Evolutionary conservation across 1,284 basidiomycete species (phyloP).

Genomic region (Agaricales sp.): DNA sequence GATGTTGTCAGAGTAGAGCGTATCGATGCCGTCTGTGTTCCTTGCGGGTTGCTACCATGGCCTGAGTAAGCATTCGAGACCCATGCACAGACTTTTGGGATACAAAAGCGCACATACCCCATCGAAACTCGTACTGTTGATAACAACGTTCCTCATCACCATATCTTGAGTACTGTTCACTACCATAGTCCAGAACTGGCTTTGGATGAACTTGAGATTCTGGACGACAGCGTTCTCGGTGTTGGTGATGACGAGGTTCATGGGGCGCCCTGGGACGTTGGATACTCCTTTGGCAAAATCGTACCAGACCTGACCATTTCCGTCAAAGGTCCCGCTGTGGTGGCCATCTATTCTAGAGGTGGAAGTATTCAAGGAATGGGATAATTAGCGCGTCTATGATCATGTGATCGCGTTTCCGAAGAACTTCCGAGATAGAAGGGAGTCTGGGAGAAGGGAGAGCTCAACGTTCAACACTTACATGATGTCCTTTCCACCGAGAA

Average conservation of each 20-base stretch:
- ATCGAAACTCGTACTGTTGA: constrained; percentile 22
- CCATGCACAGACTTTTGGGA: too few relatives aligned
- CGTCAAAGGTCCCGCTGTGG: constrained; percentile 22
- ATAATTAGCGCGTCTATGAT: too few relatives aligned
- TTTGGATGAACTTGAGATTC: constrained; percentile 23
- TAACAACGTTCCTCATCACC: constrained; percentile 21
- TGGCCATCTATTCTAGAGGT: too few relatives aligned
- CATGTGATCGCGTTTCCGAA: too few relatives aligned
- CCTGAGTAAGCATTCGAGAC: neutral
- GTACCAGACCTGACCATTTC: constrained; percentile 25
- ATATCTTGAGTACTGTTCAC: constrained; percentile 19
- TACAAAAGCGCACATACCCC: constrained; percentile 11
- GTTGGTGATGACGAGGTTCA: constrained; percentile 19
- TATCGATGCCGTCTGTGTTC: constrained; percentile 25
- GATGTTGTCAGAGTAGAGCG: constrained; percentile 21
- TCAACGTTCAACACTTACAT: too few relatives aligned
- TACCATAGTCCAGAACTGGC: constrained; percentile 27
- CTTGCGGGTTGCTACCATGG: constrained; percentile 15
- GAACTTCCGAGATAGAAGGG: too few relatives aligned
- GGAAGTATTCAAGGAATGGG: too few relatives aligned
- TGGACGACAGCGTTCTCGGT: constrained; percentile 20
- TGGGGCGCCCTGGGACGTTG: constrained; percentile 22
- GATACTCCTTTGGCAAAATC: constrained; percentile 20
- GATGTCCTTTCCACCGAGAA: too few relatives aligned
- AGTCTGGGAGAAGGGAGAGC: too few relatives aligned